Percentiles rank a stretch among this genome's conserved stretches.
Conservation (phyloP, 208 protist species). For the Vickermania spadyakhi region DNA sequence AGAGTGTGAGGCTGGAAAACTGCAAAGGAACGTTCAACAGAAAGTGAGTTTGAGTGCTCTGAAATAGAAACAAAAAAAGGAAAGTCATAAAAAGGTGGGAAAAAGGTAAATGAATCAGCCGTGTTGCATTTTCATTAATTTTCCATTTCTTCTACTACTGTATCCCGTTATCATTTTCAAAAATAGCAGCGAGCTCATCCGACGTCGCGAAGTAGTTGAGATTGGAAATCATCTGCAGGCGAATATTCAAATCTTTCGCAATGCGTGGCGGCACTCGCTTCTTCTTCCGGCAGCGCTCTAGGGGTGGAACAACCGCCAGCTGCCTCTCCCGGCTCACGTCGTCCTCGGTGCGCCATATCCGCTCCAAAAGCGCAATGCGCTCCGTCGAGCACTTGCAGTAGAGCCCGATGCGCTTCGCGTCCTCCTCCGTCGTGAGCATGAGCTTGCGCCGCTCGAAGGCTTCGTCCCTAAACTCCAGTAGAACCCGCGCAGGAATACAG, state of each 20-base stretch:
- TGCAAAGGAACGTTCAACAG: too few relatives aligned
- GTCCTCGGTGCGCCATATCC: conserved; percentile 2
- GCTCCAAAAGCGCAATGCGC: conserved; percentile 11
- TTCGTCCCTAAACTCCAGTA: background rate
- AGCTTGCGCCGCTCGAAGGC: background rate
- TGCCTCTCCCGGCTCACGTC: background rate
- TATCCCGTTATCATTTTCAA: background rate
- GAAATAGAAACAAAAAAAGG: too few relatives aligned
- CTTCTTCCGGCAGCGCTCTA: background rate
- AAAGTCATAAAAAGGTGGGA: too few relatives aligned
- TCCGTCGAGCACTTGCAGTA: background rate
- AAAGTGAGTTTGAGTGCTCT: too few relatives aligned
- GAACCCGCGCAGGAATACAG: background rate
- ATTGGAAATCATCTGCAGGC: conserved; percentile 13
- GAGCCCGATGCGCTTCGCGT: background rate
- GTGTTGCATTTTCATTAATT: too few relatives aligned
- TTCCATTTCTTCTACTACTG: background rate
- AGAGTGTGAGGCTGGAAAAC: too few relatives aligned
- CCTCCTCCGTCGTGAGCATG: background rate
- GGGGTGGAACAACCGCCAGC: too few relatives aligned
- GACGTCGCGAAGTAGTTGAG: conserved; percentile 10
- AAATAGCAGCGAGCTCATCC: conserved; percentile 7
- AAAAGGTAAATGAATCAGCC: too few relatives aligned
- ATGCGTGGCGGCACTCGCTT: too few relatives aligned
- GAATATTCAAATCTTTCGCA: conserved; percentile 11